Conservation (phyloP, 2,329 filamentous ascomycete species). For the Epichloe amarillans region DNA sequence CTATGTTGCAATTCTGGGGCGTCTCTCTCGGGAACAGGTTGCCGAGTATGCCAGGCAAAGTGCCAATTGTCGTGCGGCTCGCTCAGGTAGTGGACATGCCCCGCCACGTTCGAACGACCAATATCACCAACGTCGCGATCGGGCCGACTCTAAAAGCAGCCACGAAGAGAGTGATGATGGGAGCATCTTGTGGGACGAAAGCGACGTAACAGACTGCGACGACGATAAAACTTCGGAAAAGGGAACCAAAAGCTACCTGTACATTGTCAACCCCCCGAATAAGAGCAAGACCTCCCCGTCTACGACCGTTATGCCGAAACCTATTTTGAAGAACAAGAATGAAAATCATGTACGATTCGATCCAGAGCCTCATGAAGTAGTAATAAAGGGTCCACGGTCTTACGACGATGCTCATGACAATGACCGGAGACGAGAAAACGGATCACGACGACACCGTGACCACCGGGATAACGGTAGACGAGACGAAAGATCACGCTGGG, state of each 20-base stretch:
- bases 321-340: conserved; percentile 49
- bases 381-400: conserved; percentile 16
- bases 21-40: conserved; percentile 38
- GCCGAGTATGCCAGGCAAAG: conserved; percentile 36
- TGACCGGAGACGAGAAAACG: conserved; percentile 13
- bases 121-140: conserved; percentile 7
- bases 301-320: conserved; percentile 32
- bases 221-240: conserved; percentile 20
- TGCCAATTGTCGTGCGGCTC: conserved; percentile 30
- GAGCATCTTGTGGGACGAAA: conserved; percentile 17
- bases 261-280: conserved; percentile 24
- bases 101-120: conserved; percentile 6
- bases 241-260: conserved; percentile 20
- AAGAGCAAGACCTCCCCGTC: conserved; percentile 22
- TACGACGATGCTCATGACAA: conserved; percentile 18
- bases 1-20: conserved; percentile 46
- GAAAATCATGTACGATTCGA: conserved; percentile 43
- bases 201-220: conserved; percentile 19
- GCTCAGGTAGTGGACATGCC: conserved; percentile 11
- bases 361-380: conserved; percentile 32
- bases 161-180: conserved; percentile 19
- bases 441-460: conserved; percentile 12
- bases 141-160: conserved; percentile 21
- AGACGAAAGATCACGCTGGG: conserved; percentile 10
- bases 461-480: conserved; percentile 12